A percentile compares a stretch with the other conserved stretches of the same genome.
phyloP scores from a whole-genome alignment of 2,329 filamentous ascomycete species.

The Aspergillus udagawae region DNA sequence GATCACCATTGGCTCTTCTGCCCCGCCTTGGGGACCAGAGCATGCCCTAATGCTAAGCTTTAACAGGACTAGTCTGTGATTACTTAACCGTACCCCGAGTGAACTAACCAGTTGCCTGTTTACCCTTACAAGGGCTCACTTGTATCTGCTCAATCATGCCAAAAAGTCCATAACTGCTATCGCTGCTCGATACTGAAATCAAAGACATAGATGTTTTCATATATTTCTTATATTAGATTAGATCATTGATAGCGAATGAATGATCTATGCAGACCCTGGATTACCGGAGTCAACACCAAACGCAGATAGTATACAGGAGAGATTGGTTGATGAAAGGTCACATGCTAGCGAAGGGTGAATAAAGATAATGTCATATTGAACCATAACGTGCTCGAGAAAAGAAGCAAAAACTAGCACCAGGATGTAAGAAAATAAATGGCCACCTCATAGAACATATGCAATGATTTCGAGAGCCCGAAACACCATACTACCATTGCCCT shows the following conservation, averaged over 20 bases:
- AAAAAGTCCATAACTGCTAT: too few species aligned
- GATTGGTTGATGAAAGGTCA: neutral
- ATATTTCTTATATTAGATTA: too few species aligned
- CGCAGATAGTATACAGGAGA: too few species aligned
- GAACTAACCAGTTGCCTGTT: too few species aligned
- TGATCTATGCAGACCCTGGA: too few species aligned
- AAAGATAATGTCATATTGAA: neutral
- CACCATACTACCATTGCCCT: conserved; percentile 33
- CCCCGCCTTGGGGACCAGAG: conserved; percentile 4
- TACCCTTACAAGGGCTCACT: too few species aligned
- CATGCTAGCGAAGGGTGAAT: neutral
- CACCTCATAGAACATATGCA: conserved; percentile 14
- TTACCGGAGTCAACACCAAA: too few species aligned
- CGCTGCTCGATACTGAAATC: too few species aligned
- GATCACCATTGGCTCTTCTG: conserved; percentile 20
- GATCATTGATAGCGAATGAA: too few species aligned
- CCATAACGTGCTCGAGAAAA: neutral
- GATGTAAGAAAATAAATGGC: conserved; percentile 2
- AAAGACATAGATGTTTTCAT: too few species aligned
- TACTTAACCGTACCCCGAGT: neutral
- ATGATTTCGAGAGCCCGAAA: conserved; percentile 24
- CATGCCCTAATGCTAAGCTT: conserved; percentile 38
- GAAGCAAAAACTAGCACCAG: conserved; percentile 1
- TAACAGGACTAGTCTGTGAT: neutral
- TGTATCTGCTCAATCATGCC: too few species aligned